Evolutionary conservation across 805 yeast species (phyloP).

Genomic region (Saccharomycopsis lassenensis): DNA sequence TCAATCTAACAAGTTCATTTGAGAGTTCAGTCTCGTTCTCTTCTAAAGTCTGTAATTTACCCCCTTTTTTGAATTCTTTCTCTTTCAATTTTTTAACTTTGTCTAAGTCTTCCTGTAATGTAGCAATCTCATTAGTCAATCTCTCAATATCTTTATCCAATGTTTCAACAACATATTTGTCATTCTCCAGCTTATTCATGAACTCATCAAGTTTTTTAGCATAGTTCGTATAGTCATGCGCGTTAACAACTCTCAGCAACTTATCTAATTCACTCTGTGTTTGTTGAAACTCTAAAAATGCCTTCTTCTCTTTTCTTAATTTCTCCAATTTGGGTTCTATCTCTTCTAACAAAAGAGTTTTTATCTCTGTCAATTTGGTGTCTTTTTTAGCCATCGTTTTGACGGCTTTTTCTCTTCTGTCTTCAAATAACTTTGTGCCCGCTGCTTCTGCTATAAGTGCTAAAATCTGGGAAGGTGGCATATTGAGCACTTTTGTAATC

Average conservation of each 20-base stretch:
- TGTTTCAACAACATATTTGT: slow-evolving; percentile 30
- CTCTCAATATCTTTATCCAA: slow-evolving; percentile 35
- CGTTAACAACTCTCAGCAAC: slow-evolving; percentile 59
- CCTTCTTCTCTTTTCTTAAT: slow-evolving; percentile 69
- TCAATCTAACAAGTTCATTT: slow-evolving; percentile 56
- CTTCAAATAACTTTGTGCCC: slow-evolving; percentile 93
- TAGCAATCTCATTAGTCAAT: slow-evolving; percentile 42
- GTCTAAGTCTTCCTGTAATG: slow-evolving; percentile 50
- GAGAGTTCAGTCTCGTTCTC: slow-evolving; percentile 40
- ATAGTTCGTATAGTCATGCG: slow-evolving; percentile 52
- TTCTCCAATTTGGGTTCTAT: slow-evolving; percentile 86
- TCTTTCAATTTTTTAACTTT: slow-evolving; percentile 42
- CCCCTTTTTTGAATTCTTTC: slow-evolving; percentile 49
- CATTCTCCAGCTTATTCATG: slow-evolving; percentile 31
- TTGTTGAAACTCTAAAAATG: slow-evolving; percentile 77
- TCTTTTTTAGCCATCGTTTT: slow-evolving; percentile 89
- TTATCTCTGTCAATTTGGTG: slow-evolving; percentile 67
- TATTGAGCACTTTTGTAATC: slow-evolving; percentile 91
- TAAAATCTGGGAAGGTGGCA: slow-evolving; percentile 86
- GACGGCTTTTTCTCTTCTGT: slow-evolving; percentile 82
- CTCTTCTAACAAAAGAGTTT: slow-evolving; percentile 65
- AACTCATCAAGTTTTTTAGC: slow-evolving; percentile 33
- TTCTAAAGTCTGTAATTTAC: slow-evolving; percentile 50
- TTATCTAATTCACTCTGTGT: slow-evolving; percentile 73
- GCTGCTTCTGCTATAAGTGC: slow-evolving; percentile 96